A percentile compares a stretch with the other conserved stretches of the same genome.
Conservation (phyloP, 2,329 filamentous ascomycete genomes). For the Neobulgaria alba region DNA sequence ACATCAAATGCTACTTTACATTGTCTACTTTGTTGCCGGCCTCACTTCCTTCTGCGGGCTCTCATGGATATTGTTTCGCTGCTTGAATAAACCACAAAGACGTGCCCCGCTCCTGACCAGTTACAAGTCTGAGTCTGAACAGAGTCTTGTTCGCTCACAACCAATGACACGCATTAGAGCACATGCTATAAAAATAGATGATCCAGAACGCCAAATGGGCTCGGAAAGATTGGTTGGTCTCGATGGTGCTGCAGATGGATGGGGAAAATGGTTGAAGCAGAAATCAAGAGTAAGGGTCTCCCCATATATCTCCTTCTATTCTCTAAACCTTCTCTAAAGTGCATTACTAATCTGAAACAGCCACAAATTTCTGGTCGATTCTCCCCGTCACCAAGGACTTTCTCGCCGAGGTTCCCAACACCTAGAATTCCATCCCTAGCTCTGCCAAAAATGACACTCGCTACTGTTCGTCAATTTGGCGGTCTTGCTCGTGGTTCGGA, state of each 20-base stretch:
- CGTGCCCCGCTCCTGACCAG: not conserved
- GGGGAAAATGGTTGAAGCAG: slow-evolving; percentile 8
- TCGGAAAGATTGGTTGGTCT: not conserved
- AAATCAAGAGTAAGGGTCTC: not conserved
- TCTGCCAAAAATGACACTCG: slow-evolving; percentile 16
- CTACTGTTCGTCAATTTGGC: slow-evolving; percentile 12
- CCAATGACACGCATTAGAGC: not conserved
- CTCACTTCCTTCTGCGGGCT: not conserved
- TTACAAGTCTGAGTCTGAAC: not conserved
- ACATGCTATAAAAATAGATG: not conserved
- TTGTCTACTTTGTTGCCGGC: not conserved
- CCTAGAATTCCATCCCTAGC: slow-evolving; percentile 14
- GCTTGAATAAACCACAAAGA: not conserved
- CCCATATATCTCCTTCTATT: not conserved
- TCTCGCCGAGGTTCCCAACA: slow-evolving; percentile 4
- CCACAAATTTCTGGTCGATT: slow-evolving; percentile 1
- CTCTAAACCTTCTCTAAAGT: not conserved
- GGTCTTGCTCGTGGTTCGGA: slow-evolving; percentile 8
- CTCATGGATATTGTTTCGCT: not conserved
- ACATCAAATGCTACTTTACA: not conserved
- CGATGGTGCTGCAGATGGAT: slow-evolving; percentile 14
- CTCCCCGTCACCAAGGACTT: too few species aligned
- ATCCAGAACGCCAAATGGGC: slow-evolving; percentile 2
- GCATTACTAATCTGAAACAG: not conserved
- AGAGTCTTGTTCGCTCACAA: not conserved